Evolutionary conservation across 371 early-diverging fungal genomes (phyloP), one percentile per base, ranked within the genome.

Genomic region (Haplosporangium sp.): DNA sequence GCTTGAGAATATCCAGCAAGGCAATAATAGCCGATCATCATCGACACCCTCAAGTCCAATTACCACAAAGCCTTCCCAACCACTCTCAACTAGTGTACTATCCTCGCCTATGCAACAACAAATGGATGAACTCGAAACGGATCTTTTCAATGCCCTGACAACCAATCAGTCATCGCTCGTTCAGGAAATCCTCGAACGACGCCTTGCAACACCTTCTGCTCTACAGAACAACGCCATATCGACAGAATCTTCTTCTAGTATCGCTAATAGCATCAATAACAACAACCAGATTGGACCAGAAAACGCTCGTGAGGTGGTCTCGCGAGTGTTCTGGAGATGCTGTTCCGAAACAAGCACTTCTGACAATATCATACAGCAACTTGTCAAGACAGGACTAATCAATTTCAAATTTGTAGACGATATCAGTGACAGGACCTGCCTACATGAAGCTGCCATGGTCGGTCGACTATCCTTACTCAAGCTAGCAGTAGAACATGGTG

Each of bases 391-490:
- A 0, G 84, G 86, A 0, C 81, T 88, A 17, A 87, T 95, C 58
- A 87, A 94, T 71, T 92, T 87, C 76, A 91, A 88, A 52, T 93
- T 91, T 77, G 86, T 90, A n/a, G 98, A 97, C 81, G 97, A 98
- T 73, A 96, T 98, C 82, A 96, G 91, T 67, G 93, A 94, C 71
- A 89, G 96, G 35, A 96, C 95, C 0, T 92, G 93, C 65, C 85
- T 96, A 8, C 98, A 98, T 81, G 96, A 95, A 72, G 92, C 94
- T 5, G 94, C 97, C 2, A 94, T 96, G 83, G 85, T 86, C 7
- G 95, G 95, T 1, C 87, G 92, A 53, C 69, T 88, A 47, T 89
- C 90, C 48, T 72, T 94, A 2, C 60, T 94, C 47, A 83, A 89
- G 45, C 74, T 89, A 1, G 88, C 88, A 53, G 86, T 93, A n/a